Evolutionary conservation across 2,329 filamentous ascomycete genomes (phyloP).

Genomic region (Talaromyces verruculosus): DNA sequence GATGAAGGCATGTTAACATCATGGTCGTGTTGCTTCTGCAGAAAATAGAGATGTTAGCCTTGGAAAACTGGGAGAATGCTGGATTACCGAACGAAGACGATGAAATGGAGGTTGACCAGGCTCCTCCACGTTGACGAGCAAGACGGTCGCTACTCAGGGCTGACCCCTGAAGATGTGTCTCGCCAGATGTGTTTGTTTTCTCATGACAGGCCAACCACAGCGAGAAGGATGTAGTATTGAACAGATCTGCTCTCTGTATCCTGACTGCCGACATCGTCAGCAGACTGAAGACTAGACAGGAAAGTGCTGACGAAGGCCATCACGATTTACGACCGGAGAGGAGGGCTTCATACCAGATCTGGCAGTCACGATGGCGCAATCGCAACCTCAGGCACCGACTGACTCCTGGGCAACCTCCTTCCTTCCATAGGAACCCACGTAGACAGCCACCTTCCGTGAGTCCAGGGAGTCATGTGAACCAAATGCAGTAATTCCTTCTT

Average conservation of each 20-base stretch:
- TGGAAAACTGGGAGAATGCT: background rate
- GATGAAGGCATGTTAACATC: background rate
- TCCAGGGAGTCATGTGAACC: background rate
- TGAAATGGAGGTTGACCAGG: background rate
- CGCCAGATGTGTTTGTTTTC: background rate
- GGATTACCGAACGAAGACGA: background rate
- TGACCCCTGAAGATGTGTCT: background rate
- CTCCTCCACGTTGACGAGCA: background rate
- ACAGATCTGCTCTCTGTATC: background rate
- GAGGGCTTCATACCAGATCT: background rate
- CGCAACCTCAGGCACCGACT: constrained; percentile 3
- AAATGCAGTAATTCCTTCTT: background rate
- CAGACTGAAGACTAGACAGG: background rate
- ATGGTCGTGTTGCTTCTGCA: background rate
- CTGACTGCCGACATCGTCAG: background rate
- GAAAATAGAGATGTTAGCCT: background rate
- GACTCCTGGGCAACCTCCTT: background rate
- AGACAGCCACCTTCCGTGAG: background rate
- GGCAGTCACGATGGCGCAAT: constrained; percentile 10
- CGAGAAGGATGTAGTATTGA: background rate
- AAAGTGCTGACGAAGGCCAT: background rate
- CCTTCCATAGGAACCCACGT: background rate
- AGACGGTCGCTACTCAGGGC: background rate
- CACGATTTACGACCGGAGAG: background rate
- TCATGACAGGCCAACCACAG: background rate